phyloP scores from a whole-genome alignment of 108 stramenopile genomes.

The Conticribra weissflogii region DNA sequence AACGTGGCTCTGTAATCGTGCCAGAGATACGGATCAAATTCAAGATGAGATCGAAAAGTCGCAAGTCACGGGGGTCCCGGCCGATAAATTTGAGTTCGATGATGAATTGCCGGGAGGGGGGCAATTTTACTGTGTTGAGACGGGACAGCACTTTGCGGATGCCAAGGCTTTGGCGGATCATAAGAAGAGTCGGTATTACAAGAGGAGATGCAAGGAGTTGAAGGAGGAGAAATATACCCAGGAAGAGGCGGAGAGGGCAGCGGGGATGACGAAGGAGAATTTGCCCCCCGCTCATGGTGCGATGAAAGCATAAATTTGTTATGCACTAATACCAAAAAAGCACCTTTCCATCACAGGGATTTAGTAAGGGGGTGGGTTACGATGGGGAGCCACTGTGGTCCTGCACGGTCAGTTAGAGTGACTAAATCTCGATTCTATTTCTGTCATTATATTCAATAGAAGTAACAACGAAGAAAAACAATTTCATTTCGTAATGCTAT shows the following conservation, averaged over 20 bases:
- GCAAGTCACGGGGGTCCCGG: slow-evolving; percentile 60
- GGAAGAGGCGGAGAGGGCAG: slow-evolving; percentile 75
- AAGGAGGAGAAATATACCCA: slow-evolving; percentile 92
- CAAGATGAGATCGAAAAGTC: slow-evolving; percentile 95
- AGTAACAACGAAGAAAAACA: too few species aligned
- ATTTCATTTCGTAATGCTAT: too few species aligned
- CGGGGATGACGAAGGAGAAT: slow-evolving; percentile 88
- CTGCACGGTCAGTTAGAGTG: too few species aligned
- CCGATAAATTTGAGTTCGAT: slow-evolving; percentile 80
- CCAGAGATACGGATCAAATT: slow-evolving; percentile 96
- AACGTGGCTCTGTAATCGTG: slow-evolving; percentile 77
- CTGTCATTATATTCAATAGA: too few species aligned
- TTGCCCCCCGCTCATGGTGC: slow-evolving; percentile 82
- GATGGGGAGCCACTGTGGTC: too few species aligned
- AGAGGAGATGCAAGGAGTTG: slow-evolving; percentile 86
- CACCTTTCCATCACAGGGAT: too few species aligned
- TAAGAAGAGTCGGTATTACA: slow-evolving; percentile 91
- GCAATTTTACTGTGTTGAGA: slow-evolving; percentile 97
- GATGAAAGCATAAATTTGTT: neutral
- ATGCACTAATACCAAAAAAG: too few species aligned
- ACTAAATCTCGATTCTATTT: too few species aligned
- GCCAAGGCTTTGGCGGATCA: slow-evolving; percentile 89
- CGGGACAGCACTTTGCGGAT: slow-evolving; percentile 94
- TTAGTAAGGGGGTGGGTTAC: too few species aligned
- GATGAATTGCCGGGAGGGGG: slow-evolving; percentile 98